A percentile compares a stretch with the other conserved stretches of the same genome.
Conservation (phyloP, 1,284 basidiomycete genomes). For the Puccinia triticina region DNA sequence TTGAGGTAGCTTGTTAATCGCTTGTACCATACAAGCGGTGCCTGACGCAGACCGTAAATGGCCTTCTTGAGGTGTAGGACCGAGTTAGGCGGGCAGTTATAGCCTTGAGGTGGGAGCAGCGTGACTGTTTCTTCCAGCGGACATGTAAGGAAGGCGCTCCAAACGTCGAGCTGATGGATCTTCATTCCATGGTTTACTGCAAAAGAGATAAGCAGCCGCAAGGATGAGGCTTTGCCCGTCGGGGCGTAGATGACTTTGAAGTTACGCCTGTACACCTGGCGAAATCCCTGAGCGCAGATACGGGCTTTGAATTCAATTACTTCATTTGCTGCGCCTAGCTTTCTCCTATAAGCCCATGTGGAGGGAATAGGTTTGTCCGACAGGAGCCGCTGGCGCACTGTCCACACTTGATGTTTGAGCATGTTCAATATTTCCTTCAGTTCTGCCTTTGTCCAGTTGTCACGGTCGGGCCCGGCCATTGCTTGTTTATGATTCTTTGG, state of each 20-base stretch:
- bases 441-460: background rate
- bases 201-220: background rate
- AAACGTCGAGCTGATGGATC: background rate
- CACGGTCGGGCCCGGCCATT: background rate
- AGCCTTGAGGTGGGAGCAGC: background rate
- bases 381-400: background rate
- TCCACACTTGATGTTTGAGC: background rate
- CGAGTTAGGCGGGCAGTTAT: background rate
- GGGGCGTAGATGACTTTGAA: no score
- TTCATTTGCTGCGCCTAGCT: no score
- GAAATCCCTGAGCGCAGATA: no score
- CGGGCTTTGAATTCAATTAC: no score
- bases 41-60: background rate
- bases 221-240: no score
- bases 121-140: constrained; percentile 2
- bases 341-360: background rate
- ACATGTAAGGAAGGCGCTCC: background rate
- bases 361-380: background rate
- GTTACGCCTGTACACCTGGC: no score
- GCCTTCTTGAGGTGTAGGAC: background rate
- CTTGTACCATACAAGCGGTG: background rate
- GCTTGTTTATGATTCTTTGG: background rate
- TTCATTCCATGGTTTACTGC: background rate
- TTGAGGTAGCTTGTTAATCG: no score
- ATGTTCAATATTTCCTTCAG: background rate